Conservation (phyloP, 2,329 filamentous ascomycete species). For the Monosporascus ibericus region DNA sequence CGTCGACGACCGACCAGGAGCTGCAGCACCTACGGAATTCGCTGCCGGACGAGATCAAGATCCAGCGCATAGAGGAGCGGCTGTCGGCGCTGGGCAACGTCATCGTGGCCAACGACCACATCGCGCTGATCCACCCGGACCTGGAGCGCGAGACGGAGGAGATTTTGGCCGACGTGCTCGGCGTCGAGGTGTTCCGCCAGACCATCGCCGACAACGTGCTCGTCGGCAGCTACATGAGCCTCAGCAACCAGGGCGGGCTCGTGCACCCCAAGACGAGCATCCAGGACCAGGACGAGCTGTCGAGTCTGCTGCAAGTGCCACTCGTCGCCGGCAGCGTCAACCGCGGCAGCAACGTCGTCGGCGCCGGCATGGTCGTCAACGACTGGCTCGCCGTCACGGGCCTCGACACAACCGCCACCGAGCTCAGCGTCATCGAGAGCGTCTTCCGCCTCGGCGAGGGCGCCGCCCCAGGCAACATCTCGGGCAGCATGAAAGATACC, state of each 20-base stretch:
- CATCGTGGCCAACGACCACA: constrained; percentile 94
- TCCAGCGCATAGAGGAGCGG: constrained; percentile 96
- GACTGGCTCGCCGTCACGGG: constrained; percentile 96
- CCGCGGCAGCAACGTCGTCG: constrained; percentile 88
- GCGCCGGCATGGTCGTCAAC: constrained; percentile 93
- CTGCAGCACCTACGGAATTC: constrained; percentile 94
- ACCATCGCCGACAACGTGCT: constrained; percentile 96
- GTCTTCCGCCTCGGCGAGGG: constrained; percentile 94
- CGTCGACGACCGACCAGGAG: constrained; percentile 95
- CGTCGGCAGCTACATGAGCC: constrained; percentile 91
- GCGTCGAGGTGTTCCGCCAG: constrained; percentile 86
- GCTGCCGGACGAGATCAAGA: constrained; percentile 84
- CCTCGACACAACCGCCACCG: constrained; percentile 92
- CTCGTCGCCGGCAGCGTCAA: constrained; percentile 93
- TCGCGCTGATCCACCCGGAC: constrained; percentile 92
- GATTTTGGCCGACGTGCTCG: constrained; percentile 91
- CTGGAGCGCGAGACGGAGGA: constrained; percentile 97
- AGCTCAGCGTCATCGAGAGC: constrained; percentile 91
- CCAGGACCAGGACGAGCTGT: constrained; percentile 96
- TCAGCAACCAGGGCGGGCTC: constrained; percentile 92
- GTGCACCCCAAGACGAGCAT: constrained; percentile 97
- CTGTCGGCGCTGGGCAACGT: constrained; percentile 94
- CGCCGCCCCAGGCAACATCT: constrained; percentile 69
- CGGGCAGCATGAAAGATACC: constrained; percentile 86
- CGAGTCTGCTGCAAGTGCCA: constrained; percentile 86